Base-by-base conservation (phyloP, 1,139 yeast species). In the Groenewaldozyma sp. region DNA sequence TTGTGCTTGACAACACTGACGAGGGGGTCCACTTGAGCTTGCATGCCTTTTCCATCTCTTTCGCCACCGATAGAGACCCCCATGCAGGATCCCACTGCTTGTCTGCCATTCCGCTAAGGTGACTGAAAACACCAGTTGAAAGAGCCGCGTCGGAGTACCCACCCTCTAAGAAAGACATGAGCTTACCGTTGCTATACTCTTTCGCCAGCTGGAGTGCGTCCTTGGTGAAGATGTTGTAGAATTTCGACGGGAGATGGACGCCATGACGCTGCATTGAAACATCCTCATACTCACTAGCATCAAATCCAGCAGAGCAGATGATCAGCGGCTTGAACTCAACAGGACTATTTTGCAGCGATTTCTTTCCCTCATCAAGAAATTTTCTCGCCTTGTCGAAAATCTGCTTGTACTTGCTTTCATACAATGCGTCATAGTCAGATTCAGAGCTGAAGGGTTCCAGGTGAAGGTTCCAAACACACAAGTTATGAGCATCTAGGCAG, bases 81-180 rank as follows among this genome's bases (percentile, higher is more conserved):
- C 56, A 50, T 4, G 74, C 71, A 9, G 65, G 62, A 42, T 76
- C 72, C 88, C 87, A 81, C 28, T 68, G 62, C 36, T 68, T 64
- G 31, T 70, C 71, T 35, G 70, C 73, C 39, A 80, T 57, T 1
- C 93, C 94, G 28, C 80, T 75, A 44, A 82, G 60, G 56, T 83
- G 94, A 5, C 94, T 75, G 55, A 82, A 82, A 0, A 82, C 76
- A 9, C 94, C 95, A 0, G 94, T 81, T 2, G 81, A 62, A 24
- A 84, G 66, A 0, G 95, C 95, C 2, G 83, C 83, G 52, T 84
- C 91, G 1, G 93, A 79, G 55, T 84, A 84, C 0, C 95, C 95
- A 16, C 95, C 95, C 60, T 84, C 95, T 48, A 84, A 63, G 32
- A 84, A 62, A 2, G 94, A 82, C 1, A 83, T 52, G 0, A 83